These are phyloP conservation scores for Selaginella tamariscina DNA, from an alignment of 75 land plant species.

Conservation along the genomic window DNA sequence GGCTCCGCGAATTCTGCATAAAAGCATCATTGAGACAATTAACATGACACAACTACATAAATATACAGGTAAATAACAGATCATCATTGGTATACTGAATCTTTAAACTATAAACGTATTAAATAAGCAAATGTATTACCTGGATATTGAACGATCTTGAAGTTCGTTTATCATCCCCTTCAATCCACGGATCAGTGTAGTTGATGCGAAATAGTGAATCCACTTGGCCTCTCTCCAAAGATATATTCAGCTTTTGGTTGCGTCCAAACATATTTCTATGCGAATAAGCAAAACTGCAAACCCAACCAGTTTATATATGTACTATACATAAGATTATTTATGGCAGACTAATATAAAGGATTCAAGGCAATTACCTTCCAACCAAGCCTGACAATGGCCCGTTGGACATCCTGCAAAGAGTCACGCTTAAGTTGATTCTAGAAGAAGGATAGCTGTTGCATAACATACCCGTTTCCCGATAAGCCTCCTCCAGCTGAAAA, in stretches of 20 bases:
- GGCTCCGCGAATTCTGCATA: slow-evolving; percentile 77
- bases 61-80: no score
- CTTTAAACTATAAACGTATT: no score
- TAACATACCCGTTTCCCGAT: slow-evolving; percentile 69
- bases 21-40: not conserved
- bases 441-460: no score
- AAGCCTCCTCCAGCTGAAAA: slow-evolving; percentile 95
- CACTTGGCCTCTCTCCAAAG: slow-evolving; percentile 85
- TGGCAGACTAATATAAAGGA: not conserved
- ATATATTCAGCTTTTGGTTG: slow-evolving; percentile 84
- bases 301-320: not conserved
- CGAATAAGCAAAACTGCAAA: slow-evolving; percentile 89
- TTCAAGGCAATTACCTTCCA: slow-evolving; percentile 56
- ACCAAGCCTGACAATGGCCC: slow-evolving; percentile 87
- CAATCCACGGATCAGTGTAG: slow-evolving; percentile 96
- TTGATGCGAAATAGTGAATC: slow-evolving; percentile 87
- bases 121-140: slow-evolving; percentile 25
- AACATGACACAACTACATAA: no score
- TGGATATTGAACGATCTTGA: slow-evolving; percentile 76
- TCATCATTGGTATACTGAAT: no score
- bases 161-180: slow-evolving; percentile 94
- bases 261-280: slow-evolving; percentile 89
- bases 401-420: slow-evolving; percentile 57
- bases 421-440: no score
- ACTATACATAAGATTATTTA: not conserved